Conservation (phyloP, 1,284 basidiomycete genomes). For the Boletus holoroseus region DNA sequence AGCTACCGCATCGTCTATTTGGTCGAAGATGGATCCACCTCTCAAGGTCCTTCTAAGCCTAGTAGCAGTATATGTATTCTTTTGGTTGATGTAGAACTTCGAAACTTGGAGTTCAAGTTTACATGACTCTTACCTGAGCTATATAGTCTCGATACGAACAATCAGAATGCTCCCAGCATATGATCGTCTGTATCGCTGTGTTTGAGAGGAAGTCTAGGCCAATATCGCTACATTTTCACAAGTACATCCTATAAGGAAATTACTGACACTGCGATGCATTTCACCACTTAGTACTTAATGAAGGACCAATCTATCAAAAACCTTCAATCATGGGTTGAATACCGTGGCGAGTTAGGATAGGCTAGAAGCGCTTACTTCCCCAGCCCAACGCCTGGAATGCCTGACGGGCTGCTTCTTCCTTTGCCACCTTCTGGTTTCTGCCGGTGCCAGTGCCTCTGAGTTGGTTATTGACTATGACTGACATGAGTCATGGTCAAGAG, state of each 20-base stretch:
- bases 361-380: slow-evolving; percentile 30
- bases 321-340: slow-evolving; percentile 12
- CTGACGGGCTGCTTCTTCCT: slow-evolving; percentile 50
- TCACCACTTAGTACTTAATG: neutral
- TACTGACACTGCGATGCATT: neutral
- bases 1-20: slow-evolving; percentile 31
- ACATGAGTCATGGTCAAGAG: slow-evolving; percentile 1
- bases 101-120: neutral
- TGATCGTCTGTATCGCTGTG: neutral
- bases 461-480: slow-evolving; percentile 39
- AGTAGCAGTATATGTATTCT: slow-evolving; percentile 55
- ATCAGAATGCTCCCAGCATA: neutral
- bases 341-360: neutral
- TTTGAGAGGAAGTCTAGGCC: neutral
- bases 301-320: slow-evolving; percentile 13
- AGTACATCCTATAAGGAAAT: slow-evolving; percentile 5
- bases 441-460: slow-evolving; percentile 43
- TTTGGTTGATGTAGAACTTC: slow-evolving; percentile 46
- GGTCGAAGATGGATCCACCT: slow-evolving; percentile 55
- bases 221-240: slow-evolving; percentile 7
- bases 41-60: slow-evolving; percentile 58
- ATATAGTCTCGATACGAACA: neutral
- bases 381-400: slow-evolving; percentile 47
- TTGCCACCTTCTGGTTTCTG: slow-evolving; percentile 50
- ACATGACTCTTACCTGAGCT: neutral